These are phyloP conservation scores for Kazachstania martiniae DNA, from an alignment of 805 yeast genomes.

Conservation along the genomic window DNA sequence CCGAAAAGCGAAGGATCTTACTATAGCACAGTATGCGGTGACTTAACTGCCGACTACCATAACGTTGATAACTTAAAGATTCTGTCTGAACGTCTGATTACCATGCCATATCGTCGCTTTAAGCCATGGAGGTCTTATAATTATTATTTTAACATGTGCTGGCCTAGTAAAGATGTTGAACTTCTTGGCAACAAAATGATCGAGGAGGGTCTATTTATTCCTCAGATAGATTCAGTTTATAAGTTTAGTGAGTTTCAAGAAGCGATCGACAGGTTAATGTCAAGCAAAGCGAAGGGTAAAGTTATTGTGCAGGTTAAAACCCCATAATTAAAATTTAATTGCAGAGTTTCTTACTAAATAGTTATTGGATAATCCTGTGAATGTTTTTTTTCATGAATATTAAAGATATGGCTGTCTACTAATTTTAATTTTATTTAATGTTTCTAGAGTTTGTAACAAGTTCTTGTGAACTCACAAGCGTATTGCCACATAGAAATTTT, in stretches of 20 bases:
- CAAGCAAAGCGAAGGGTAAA: slow-evolving; percentile 51
- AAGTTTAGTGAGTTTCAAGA: slow-evolving; percentile 37
- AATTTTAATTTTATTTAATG: too few species aligned
- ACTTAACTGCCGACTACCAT: slow-evolving; percentile 28
- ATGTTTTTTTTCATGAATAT: too few species aligned
- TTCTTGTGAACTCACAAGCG: too few species aligned
- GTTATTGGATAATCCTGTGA: too few species aligned
- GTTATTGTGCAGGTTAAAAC: too few species aligned
- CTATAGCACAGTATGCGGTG: slow-evolving; percentile 50
- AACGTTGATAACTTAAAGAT: slow-evolving; percentile 4
- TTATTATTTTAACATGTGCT: slow-evolving; percentile 16
- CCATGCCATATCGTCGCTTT: slow-evolving; percentile 8
- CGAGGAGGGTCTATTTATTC: slow-evolving; percentile 26
- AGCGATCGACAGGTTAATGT: slow-evolving; percentile 40
- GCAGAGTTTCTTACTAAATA: too few species aligned
- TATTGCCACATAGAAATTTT: too few species aligned
- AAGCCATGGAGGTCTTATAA: slow-evolving; percentile 23
- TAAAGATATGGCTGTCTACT: too few species aligned
- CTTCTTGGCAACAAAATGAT: slow-evolving; percentile 17
- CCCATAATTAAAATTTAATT: too few species aligned
- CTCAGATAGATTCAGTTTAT: slow-evolving; percentile 45
- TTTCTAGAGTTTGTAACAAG: too few species aligned
- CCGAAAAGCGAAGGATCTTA: slow-evolving; percentile 36
- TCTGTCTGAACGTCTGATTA: too few species aligned
- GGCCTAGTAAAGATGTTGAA: slow-evolving; percentile 7